Base-by-base conservation (phyloP, 2,329 filamentous ascomycete genomes). In the Zalaria obscura region DNA sequence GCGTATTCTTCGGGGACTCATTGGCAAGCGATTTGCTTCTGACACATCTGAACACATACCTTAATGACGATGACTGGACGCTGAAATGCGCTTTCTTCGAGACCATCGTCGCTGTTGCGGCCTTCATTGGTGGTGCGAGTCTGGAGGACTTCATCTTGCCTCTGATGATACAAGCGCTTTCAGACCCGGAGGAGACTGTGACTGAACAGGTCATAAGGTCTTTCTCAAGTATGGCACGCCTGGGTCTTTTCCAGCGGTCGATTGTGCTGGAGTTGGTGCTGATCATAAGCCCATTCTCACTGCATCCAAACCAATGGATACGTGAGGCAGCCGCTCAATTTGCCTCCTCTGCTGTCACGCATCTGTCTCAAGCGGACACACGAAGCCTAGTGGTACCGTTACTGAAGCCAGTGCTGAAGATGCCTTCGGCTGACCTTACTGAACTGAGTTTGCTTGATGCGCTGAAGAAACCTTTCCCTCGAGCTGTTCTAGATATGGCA, bases 61-160 rank as follows among this genome's bases (percentile, higher is more conserved):
- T 98, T 5, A 98, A 98, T 50, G 91, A 96, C 53, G 78, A 82
- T 35, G 88, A 98, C 57, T 98, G 91, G 91, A 86, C 86, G 58
- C 66, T 98, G 28, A 95, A 94, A 59, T 95, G 87, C 53, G 87
- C 89, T 3, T 96, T 96, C 57, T 95, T 98, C 54, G 88, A 94
- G 55, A 85, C 87, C 0, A 86, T 96, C 26, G 85, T 96, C 10
- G 89, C 88, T 3, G 88, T 98, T 48, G 85, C 88, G 3, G 77
- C 84, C 1, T 94, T 94, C 51, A 75, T 96, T 29, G 91, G 91
- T 27, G 87, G 83, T 45, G 83, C 80, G 29, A 93, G 81, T 50
- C 65, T 98, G 28, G 91, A 98, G 60, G 87, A 93, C 50, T 98
- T 95, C 52, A 93, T 96, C 48, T 65, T 98, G 26, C 91, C 93